Evolutionary conservation across 441 rosid species (phyloP).

Genomic region (Corymbia citriodora): DNA sequence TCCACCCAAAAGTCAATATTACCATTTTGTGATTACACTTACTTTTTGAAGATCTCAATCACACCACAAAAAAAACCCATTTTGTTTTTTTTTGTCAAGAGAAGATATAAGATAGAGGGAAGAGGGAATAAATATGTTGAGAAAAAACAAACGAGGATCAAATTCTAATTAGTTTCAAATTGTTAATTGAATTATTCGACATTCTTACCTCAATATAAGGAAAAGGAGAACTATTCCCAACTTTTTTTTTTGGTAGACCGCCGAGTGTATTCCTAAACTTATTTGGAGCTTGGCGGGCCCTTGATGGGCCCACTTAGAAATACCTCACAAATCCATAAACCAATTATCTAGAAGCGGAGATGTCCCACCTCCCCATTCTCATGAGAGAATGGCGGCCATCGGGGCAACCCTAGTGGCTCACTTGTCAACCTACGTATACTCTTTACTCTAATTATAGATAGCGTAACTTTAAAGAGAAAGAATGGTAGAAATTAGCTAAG

Average conservation of each 20-base stretch:
- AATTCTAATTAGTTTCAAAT: not conserved
- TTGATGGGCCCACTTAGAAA: not conserved
- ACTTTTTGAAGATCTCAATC: not conserved
- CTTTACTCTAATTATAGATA: no score
- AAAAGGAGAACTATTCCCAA: not conserved
- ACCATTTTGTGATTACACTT: not conserved
- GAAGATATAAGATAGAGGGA: not conserved
- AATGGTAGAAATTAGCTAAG: not conserved
- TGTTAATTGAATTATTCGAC: not conserved
- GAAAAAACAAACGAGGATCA: not conserved
- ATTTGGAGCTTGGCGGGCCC: not conserved
- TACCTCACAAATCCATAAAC: not conserved
- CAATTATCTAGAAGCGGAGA: not conserved
- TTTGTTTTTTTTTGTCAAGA: not conserved
- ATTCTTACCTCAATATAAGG: not conserved
- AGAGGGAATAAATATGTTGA: not conserved
- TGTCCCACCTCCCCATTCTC: not conserved
- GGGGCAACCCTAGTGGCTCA: not conserved
- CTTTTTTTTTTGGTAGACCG: not conserved
- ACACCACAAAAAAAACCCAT: fast-evolving
- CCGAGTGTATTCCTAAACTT: not conserved
- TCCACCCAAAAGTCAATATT: not conserved
- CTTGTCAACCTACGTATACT: not conserved
- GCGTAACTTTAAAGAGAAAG: not conserved
- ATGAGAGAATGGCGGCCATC: not conserved